These are phyloP conservation scores for Blepharisma stoltei DNA, from an alignment of 73 alveolate genomes.

Conservation along the genomic window DNA sequence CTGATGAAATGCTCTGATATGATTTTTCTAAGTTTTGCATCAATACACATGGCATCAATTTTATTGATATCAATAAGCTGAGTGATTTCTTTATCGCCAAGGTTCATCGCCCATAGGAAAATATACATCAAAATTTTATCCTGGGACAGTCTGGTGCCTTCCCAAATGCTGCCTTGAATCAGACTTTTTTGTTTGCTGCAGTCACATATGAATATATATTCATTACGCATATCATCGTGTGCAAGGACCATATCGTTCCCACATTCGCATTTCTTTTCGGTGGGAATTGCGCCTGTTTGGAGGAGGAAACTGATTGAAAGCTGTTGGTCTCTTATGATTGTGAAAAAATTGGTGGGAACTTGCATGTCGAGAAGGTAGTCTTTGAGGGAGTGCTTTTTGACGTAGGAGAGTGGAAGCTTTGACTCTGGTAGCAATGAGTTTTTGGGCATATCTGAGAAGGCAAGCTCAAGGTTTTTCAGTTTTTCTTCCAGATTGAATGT, in stretches of 20 bases:
- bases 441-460: too few relatives aligned
- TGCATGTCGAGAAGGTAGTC: too few relatives aligned
- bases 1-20: slow-evolving; percentile 6
- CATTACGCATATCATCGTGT: not conserved
- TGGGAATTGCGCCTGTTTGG: not conserved
- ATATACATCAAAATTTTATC: not conserved
- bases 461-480: too few relatives aligned
- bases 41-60: not conserved
- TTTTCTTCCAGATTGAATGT: too few relatives aligned
- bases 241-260: not conserved
- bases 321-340: not conserved
- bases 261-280: not conserved
- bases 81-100: not conserved
- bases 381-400: too few relatives aligned
- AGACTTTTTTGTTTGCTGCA: not conserved
- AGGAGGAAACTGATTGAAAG: not conserved
- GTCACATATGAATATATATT: not conserved
- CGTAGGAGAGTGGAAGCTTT: too few relatives aligned
- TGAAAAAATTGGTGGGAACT: not conserved
- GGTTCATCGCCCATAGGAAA: slow-evolving; percentile 1
- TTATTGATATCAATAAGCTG: not conserved
- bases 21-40: not conserved
- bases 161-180: not conserved
- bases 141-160: not conserved
- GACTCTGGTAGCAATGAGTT: too few relatives aligned